These are phyloP conservation scores for Blastobotrys persicus DNA, from an alignment of 1,139 yeast genomes.

Conservation along the genomic window DNA sequence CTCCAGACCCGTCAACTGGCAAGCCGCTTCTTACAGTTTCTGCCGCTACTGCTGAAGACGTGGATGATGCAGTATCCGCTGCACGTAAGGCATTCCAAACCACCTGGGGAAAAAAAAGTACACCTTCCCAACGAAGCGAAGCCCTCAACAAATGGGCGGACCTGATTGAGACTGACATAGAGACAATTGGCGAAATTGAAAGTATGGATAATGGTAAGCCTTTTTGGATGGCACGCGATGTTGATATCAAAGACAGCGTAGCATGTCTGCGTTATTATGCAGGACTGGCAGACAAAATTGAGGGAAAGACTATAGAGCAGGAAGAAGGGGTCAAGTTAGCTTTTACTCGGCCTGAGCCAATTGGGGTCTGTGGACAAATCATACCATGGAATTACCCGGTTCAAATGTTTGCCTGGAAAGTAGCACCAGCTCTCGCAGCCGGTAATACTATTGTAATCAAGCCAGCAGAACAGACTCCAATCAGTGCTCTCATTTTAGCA, in stretches of 20 bases:
- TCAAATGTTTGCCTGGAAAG: constrained; percentile 79
- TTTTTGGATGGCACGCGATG: constrained; percentile 39
- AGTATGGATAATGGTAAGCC: constrained; percentile 69
- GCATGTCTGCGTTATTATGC: constrained; percentile 68
- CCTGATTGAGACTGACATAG: constrained; percentile 49
- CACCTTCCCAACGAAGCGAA: constrained; percentile 49
- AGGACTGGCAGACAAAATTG: constrained; percentile 84
- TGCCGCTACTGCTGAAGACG: constrained; percentile 65
- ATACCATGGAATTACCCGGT: constrained; percentile 89
- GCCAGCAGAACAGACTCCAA: constrained; percentile 79
- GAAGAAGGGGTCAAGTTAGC: constrained; percentile 60
- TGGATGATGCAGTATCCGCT: constrained; percentile 71
- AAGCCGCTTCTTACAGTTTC: constrained; percentile 63
- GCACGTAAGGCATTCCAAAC: constrained; percentile 66
- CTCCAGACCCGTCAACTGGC: constrained; percentile 67
- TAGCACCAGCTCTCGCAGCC: constrained; percentile 68
- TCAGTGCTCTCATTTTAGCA: constrained; percentile 67
- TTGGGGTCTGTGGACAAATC: constrained; percentile 76
- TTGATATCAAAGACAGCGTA: constrained; percentile 60
- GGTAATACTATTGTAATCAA: constrained; percentile 78
- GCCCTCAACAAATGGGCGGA: constrained; percentile 52
- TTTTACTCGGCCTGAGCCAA: constrained; percentile 78
- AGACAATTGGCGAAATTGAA: constrained; percentile 55
- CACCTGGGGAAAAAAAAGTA: constrained; percentile 39
- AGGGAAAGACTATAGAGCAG: constrained; percentile 70